Evolutionary conservation across 495 filamentous ascomycete genomes (phyloP).

Genomic region (Mytilinidion resinicola): DNA sequence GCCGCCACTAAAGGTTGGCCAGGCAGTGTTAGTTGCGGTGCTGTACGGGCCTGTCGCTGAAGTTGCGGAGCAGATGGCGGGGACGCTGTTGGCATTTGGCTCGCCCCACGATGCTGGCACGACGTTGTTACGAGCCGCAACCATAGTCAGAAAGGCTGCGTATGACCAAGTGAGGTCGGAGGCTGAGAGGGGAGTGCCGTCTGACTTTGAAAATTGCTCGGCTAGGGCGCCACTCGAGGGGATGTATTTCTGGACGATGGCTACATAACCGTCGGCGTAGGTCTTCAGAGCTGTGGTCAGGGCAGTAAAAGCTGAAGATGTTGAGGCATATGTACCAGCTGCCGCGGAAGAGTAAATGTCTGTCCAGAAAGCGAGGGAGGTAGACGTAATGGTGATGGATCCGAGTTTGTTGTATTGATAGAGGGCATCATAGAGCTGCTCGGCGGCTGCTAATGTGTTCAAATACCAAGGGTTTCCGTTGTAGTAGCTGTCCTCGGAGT

Average conservation of each 20-base stretch:
- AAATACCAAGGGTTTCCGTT: slow-evolving; percentile 55
- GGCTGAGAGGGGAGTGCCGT: slow-evolving; percentile 51
- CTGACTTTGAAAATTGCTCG: slow-evolving; percentile 54
- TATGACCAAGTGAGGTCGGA: slow-evolving; percentile 64
- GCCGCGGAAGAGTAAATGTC: slow-evolving; percentile 44
- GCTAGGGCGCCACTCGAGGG: slow-evolving; percentile 48
- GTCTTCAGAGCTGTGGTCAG: slow-evolving; percentile 49
- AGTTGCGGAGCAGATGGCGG: slow-evolving; percentile 52
- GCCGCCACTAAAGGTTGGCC: slow-evolving; percentile 44
- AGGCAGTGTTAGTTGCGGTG: slow-evolving; percentile 41
- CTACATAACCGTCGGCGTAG: slow-evolving; percentile 62
- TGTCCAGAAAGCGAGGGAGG: slow-evolving; percentile 53
- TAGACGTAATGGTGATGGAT: slow-evolving; percentile 47
- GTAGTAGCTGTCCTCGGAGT: slow-evolving; percentile 62
- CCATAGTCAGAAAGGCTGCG: slow-evolving; percentile 56
- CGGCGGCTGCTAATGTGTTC: slow-evolving; percentile 56
- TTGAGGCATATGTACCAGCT: slow-evolving; percentile 46
- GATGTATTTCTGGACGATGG: slow-evolving; percentile 46
- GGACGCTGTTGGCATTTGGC: slow-evolving; percentile 46
- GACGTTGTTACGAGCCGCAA: slow-evolving; percentile 38
- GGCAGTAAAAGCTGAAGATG: slow-evolving; percentile 43
- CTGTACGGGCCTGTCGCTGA: slow-evolving; percentile 40
- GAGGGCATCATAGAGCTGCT: slow-evolving; percentile 59
- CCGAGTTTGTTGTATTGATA: slow-evolving; percentile 53
- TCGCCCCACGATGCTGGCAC: slow-evolving; percentile 54